Percentiles rank a stretch among this genome's conserved stretches.
phyloP scores from a whole-genome alignment of 352 stramenopile species.

The Phytophthora litchii region DNA sequence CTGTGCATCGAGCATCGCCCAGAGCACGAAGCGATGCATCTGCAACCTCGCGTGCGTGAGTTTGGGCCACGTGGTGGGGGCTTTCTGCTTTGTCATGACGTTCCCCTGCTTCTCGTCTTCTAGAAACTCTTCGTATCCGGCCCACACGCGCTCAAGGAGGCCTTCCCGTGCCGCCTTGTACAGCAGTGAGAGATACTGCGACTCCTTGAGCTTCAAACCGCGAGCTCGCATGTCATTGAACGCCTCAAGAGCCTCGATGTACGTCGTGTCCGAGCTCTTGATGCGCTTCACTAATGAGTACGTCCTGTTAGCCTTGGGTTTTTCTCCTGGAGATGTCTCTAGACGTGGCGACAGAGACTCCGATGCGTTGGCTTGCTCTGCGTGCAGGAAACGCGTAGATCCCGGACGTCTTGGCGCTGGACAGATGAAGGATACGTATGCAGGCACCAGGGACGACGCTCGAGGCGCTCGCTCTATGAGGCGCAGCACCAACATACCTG shows the following conservation, averaged over 20 bases:
- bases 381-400: constrained; percentile 15
- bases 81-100: constrained; percentile 26
- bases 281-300: constrained; percentile 12
- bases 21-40: constrained; percentile 68
- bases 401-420: not conserved
- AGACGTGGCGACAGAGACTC: not conserved
- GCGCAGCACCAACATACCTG: too few relatives aligned
- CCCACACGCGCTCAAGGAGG: constrained; percentile 34
- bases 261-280: constrained; percentile 15
- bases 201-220: constrained; percentile 33
- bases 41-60: constrained; percentile 54
- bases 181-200: constrained; percentile 60
- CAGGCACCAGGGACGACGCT: constrained; percentile 3
- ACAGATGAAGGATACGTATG: not conserved
- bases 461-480: constrained; percentile 6
- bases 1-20: constrained; percentile 54
- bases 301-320: not conserved
- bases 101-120: constrained; percentile 36
- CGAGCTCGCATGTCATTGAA: constrained; percentile 37
- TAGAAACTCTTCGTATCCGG: constrained; percentile 48
- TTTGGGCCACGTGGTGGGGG: constrained; percentile 45
- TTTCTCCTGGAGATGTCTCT: not conserved
- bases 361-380: constrained; percentile 2
- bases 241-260: constrained; percentile 35
- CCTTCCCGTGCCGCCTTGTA: constrained; percentile 63